These are phyloP conservation scores for Exophiala mesophila DNA, from an alignment of 2,329 filamentous ascomycete genomes.

Conservation along the genomic window DNA sequence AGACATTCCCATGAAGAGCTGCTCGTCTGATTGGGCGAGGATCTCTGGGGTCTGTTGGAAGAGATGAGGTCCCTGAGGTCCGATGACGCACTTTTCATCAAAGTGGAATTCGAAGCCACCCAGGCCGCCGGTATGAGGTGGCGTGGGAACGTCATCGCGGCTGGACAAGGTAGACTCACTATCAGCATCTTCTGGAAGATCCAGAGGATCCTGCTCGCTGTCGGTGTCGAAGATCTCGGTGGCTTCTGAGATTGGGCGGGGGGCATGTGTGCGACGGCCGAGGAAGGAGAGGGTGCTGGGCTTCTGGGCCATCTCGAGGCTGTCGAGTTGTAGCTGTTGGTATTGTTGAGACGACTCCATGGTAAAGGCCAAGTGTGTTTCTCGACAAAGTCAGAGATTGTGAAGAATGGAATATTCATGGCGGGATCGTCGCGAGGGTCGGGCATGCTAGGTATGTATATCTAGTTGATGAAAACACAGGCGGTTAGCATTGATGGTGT, in stretches of 20 bases:
- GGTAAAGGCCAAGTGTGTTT: constrained; percentile 1
- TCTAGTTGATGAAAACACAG: constrained; percentile 16
- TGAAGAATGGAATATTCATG: not conserved
- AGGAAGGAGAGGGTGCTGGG: constrained; percentile 21
- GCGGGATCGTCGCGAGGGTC: not conserved
- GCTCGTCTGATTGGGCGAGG: constrained; percentile 14
- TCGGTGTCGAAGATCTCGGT: constrained; percentile 36
- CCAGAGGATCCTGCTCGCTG: constrained; percentile 31
- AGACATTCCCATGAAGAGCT: constrained; percentile 22
- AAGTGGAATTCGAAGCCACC: constrained; percentile 58
- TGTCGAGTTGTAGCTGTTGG: constrained; percentile 10
- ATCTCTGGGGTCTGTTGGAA: constrained; percentile 58
- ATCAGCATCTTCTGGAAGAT: constrained; percentile 33
- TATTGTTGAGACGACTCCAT: constrained; percentile 23
- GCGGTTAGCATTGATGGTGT: constrained; percentile 17
- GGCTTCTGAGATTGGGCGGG: constrained; percentile 30
- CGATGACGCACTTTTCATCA: constrained; percentile 49
- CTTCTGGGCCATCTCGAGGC: constrained; percentile 23
- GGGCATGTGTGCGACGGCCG: constrained; percentile 14
- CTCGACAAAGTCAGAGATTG: constrained; percentile 1
- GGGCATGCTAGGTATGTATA: constrained; percentile 15
- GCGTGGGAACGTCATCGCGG: constrained; percentile 77
- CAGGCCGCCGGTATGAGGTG: constrained; percentile 64
- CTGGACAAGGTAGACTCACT: constrained; percentile 85
- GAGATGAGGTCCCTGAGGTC: constrained; percentile 79